These are phyloP conservation scores for Hypoxylon sp. DNA, from an alignment of 2,329 filamentous ascomycete genomes.

Conservation along the genomic window DNA sequence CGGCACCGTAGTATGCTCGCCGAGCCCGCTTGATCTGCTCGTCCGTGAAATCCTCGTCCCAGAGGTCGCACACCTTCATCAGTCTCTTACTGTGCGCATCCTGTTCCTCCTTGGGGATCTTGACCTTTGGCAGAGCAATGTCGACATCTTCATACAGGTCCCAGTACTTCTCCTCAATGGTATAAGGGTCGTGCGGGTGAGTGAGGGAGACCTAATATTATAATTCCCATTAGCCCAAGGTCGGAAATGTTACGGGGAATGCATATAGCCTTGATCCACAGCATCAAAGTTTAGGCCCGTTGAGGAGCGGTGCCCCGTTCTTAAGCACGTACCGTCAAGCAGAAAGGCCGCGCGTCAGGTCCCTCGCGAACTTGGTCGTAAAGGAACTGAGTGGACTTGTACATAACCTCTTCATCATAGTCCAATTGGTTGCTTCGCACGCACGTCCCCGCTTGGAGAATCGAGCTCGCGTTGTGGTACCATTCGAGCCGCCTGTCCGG, in stretches of 20 bases:
- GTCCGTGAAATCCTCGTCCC: constrained; percentile 85
- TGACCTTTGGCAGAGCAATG: constrained; percentile 84
- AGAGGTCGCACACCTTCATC: constrained; percentile 88
- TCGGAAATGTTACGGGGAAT: not conserved
- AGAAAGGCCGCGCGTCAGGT: constrained; percentile 81
- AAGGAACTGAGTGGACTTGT: constrained; percentile 88
- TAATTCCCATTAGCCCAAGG: constrained; percentile 25
- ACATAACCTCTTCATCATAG: constrained; percentile 97
- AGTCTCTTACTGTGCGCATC: constrained; percentile 90
- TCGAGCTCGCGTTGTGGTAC: constrained; percentile 97
- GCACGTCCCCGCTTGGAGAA: constrained; percentile 89
- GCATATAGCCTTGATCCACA: not conserved
- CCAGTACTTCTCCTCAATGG: constrained; percentile 95
- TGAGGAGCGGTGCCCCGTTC: constrained; percentile 4
- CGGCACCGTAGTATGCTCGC: constrained; percentile 91
- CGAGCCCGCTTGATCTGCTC: constrained; percentile 89
- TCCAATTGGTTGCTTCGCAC: constrained; percentile 95
- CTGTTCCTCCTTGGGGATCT: constrained; percentile 83
- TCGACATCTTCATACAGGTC: constrained; percentile 91
- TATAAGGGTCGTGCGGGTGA: constrained; percentile 95
- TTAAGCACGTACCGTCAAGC: constrained; percentile 74
- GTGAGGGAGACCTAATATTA: constrained; percentile 80
- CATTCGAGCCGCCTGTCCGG: constrained; percentile 89
- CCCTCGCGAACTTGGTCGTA: constrained; percentile 92
- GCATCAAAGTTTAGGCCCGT: not conserved